Conservation (phyloP, 768 basidiomycete genomes). For the Obba rivulosa region DNA sequence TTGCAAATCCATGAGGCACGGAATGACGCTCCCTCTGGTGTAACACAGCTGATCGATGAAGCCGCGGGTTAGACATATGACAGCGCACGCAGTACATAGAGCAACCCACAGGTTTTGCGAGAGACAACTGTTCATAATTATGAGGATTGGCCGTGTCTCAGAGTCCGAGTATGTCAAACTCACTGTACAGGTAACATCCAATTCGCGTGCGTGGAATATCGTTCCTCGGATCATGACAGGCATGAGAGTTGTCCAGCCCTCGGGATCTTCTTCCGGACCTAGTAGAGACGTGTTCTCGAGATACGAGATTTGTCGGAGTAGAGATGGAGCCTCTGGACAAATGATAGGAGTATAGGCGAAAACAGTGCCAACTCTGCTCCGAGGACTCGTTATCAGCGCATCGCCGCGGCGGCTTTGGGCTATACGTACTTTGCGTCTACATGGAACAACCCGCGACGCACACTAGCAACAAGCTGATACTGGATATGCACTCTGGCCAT, state of each 20-base stretch:
- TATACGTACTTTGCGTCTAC: slow-evolving; percentile 14
- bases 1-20: slow-evolving; percentile 10
- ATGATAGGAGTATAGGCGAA: slow-evolving; percentile 17
- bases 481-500: slow-evolving; percentile 15
- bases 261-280: slow-evolving; percentile 22
- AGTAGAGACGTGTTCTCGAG: slow-evolving; percentile 16
- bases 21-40: slow-evolving; percentile 17
- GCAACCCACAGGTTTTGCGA: slow-evolving; percentile 12
- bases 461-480: slow-evolving; percentile 15
- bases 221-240: slow-evolving; percentile 15
- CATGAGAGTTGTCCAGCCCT: slow-evolving; percentile 19
- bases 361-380: slow-evolving; percentile 12
- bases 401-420: background rate
- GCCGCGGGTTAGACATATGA: slow-evolving; percentile 1
- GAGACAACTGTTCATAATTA: slow-evolving; percentile 12
- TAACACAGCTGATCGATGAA: slow-evolving; percentile 13
- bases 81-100: background rate
- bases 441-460: slow-evolving; percentile 15
- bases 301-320: slow-evolving; percentile 20
- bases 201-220: slow-evolving; percentile 13
- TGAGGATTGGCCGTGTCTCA: background rate
- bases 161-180: slow-evolving; percentile 5
- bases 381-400: background rate
- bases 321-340: slow-evolving; percentile 15
- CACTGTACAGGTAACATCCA: slow-evolving; percentile 17